phyloP scores from a whole-genome alignment of 495 filamentous ascomycete species.

The Aeminium ludgeri region DNA sequence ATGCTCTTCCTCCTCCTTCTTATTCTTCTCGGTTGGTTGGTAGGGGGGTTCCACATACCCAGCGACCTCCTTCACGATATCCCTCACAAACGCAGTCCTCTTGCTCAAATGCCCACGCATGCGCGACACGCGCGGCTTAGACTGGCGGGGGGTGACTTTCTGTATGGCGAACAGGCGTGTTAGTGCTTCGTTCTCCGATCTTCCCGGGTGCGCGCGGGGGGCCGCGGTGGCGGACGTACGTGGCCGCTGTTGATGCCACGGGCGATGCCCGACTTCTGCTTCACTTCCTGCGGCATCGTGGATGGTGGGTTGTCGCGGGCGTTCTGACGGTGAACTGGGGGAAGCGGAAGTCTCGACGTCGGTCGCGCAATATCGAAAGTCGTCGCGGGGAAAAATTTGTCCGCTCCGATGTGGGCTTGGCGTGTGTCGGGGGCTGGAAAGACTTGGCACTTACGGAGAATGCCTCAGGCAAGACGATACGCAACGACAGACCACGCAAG shows the following conservation, averaged over 20 bases:
- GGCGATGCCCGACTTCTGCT: slow-evolving; percentile 36
- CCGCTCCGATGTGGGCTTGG: too few relatives aligned
- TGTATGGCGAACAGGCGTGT: slow-evolving; percentile 29
- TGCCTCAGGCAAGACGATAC: too few relatives aligned
- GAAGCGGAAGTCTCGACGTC: too few relatives aligned
- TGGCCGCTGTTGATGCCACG: slow-evolving; percentile 79
- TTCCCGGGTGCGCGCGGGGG: background rate
- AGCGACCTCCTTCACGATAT: slow-evolving; percentile 89
- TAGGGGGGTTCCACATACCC: slow-evolving; percentile 39
- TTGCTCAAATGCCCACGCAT: slow-evolving; percentile 85
- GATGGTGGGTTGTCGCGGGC: slow-evolving; percentile 4
- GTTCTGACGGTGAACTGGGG: too few relatives aligned
- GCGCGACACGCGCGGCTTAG: slow-evolving; percentile 72
- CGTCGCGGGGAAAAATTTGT: too few relatives aligned
- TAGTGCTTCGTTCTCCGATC: slow-evolving; percentile 18
- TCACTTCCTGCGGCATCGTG: slow-evolving; percentile 24
- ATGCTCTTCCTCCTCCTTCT: too few relatives aligned
- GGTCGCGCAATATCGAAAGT: too few relatives aligned
- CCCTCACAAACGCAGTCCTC: slow-evolving; percentile 80
- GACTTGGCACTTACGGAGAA: too few relatives aligned
- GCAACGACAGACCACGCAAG: too few relatives aligned
- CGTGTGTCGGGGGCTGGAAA: too few relatives aligned
- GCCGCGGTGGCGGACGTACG: too few relatives aligned
- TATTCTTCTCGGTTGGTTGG: slow-evolving; percentile 2
- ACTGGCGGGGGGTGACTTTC: slow-evolving; percentile 80